phyloP scores from a whole-genome alignment of 2,329 filamentous ascomycete genomes.

The Monosporascus sp. region DNA sequence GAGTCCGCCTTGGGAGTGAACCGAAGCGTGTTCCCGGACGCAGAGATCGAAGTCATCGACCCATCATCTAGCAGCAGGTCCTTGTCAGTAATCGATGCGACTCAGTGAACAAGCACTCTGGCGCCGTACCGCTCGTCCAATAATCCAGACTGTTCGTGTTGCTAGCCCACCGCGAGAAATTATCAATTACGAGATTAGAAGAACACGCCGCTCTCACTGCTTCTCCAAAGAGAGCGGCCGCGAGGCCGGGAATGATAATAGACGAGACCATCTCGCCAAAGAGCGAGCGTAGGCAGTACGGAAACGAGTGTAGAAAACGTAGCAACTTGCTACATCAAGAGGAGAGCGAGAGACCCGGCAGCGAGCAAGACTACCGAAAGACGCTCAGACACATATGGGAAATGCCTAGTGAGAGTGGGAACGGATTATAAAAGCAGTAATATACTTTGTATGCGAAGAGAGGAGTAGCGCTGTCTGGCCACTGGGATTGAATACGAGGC shows the following conservation, averaged over 20 bases:
- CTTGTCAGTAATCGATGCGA: background rate
- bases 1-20: constrained; percentile 1
- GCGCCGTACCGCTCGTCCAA: background rate
- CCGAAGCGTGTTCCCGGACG: constrained; percentile 4
- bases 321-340: background rate
- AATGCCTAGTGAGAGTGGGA: too few species aligned
- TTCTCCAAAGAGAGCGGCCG: background rate
- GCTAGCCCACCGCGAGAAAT: background rate
- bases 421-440: too few species aligned
- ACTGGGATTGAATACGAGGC: background rate
- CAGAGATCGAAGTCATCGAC: constrained; percentile 7
- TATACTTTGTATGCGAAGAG: too few species aligned
- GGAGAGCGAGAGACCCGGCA: background rate
- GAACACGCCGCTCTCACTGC: background rate
- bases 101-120: background rate
- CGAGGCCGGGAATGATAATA: background rate
- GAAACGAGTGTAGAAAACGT: background rate
- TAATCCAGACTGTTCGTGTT: background rate
- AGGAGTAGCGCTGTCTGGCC: too few species aligned
- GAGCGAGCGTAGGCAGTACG: background rate
- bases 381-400: background rate
- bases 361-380: background rate
- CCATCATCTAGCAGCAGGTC: background rate
- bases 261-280: background rate
- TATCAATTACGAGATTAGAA: background rate